A percentile compares a stretch with the other conserved stretches of the same genome.
These are phyloP conservation scores for Eragrostis curvula DNA, from an alignment of 176 grass and related monocot genomes.

Conservation along the genomic window DNA sequence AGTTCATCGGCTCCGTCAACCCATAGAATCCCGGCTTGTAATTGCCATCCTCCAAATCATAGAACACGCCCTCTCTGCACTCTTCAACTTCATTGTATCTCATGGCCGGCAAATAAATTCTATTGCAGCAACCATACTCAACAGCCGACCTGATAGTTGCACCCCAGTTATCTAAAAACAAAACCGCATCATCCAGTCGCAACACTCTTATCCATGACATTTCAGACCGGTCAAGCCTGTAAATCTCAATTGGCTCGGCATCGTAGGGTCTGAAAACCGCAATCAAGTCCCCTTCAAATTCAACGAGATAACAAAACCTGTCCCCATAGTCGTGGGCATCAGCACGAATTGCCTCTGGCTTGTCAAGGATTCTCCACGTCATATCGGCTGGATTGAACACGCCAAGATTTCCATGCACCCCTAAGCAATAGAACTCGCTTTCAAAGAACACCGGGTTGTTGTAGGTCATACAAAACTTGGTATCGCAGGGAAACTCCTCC, in stretches of 20 bases:
- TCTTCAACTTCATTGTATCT: not conserved
- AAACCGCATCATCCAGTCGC: not conserved
- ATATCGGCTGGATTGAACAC: constrained; percentile 43
- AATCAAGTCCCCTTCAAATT: constrained; percentile 31
- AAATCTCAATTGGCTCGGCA: not conserved
- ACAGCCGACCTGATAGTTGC: not conserved
- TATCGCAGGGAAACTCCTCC: not conserved
- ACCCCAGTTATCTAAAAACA: not conserved
- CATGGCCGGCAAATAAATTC: not conserved
- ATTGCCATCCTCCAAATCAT: not conserved
- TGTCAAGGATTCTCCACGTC: constrained; percentile 48
- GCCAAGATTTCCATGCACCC: constrained; percentile 32
- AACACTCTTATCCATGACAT: not conserved
- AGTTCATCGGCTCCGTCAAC: not conserved
- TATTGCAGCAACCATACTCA: not conserved
- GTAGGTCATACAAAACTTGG: not conserved
- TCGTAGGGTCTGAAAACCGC: constrained; percentile 38
- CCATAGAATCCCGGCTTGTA: constrained; percentile 7
- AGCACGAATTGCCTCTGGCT: constrained; percentile 8
- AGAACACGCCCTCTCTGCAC: not conserved
- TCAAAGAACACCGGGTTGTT: constrained; percentile 41
- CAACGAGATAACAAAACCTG: constrained; percentile 22
- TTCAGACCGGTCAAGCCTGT: not conserved
- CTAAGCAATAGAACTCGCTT: constrained; percentile 31
- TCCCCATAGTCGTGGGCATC: not conserved